These are phyloP conservation scores for Silene vulgaris DNA, from an alignment of 179 eudicot species.

Conservation along the genomic window DNA sequence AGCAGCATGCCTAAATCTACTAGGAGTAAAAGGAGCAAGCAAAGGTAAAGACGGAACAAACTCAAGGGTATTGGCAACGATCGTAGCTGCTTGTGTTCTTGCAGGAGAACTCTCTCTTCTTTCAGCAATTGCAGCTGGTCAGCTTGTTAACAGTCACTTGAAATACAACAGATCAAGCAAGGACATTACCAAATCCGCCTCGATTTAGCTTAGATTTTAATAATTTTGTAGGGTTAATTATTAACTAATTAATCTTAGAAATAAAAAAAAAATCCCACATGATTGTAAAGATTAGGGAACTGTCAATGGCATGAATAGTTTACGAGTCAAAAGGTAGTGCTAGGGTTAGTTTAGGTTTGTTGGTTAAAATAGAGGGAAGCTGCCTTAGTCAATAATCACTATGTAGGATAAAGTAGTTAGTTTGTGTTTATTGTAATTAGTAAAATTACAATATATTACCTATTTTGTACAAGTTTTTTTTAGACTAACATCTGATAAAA, in stretches of 20 bases:
- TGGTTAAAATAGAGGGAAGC: not conserved
- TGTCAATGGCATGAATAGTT: not conserved
- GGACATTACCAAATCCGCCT: slow-evolving; percentile 11
- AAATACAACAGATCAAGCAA: slow-evolving; percentile 54
- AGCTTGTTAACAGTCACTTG: slow-evolving; percentile 50
- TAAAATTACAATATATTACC: not conserved
- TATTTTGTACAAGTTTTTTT: too few species aligned
- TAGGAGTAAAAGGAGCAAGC: slow-evolving; percentile 27
- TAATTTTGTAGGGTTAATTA: not conserved
- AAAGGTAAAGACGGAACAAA: slow-evolving; percentile 25
- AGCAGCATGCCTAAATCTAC: slow-evolving; percentile 30
- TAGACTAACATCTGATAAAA: too few species aligned
- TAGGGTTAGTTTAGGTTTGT: slow-evolving; percentile 1
- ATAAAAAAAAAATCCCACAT: not conserved
- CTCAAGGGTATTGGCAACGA: slow-evolving; percentile 48
- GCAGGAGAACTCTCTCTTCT: slow-evolving; percentile 63
- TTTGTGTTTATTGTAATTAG: not conserved
- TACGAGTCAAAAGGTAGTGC: not conserved
- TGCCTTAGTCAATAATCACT: not conserved
- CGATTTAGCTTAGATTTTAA: not conserved
- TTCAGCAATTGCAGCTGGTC: slow-evolving; percentile 49
- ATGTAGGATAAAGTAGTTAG: not conserved
- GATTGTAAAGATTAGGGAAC: not conserved
- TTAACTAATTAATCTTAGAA: not conserved
- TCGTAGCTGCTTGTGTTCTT: slow-evolving; percentile 37